Evolutionary conservation across 176 grass and related monocot species (phyloP).

Genomic region (Avena atlantica): DNA sequence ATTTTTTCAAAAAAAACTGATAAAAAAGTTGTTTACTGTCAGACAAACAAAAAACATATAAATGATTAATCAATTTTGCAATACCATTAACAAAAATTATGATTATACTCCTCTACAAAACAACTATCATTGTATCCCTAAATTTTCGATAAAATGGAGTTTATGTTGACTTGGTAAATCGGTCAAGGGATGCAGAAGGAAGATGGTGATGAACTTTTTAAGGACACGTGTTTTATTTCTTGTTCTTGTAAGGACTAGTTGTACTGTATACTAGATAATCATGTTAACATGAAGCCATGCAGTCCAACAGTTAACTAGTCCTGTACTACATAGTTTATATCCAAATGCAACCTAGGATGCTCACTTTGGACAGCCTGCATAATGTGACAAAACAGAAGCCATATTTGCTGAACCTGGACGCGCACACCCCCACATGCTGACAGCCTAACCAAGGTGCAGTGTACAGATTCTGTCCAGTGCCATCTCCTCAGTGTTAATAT

Average conservation of each 20-base stretch:
- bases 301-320: not conserved
- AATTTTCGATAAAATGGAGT: not conserved
- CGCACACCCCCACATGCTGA: conserved; percentile 1
- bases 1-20: no score
- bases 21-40: no score
- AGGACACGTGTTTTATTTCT: no score
- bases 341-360: conserved; percentile 5
- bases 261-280: not conserved
- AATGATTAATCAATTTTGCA: not conserved
- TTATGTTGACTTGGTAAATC: not conserved
- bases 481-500: not conserved
- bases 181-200: no score
- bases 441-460: not conserved
- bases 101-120: not conserved
- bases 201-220: no score
- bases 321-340: not conserved
- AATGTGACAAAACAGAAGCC: not conserved
- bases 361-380: not conserved
- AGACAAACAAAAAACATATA: no score
- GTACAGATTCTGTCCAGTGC: not conserved
- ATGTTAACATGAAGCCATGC: not conserved
- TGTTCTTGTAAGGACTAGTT: no score
- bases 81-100: not conserved
- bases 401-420: not conserved
- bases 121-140: not conserved